These are phyloP conservation scores for Blastobotrys peoriensis DNA, from an alignment of 805 yeast species.

Conservation along the genomic window DNA sequence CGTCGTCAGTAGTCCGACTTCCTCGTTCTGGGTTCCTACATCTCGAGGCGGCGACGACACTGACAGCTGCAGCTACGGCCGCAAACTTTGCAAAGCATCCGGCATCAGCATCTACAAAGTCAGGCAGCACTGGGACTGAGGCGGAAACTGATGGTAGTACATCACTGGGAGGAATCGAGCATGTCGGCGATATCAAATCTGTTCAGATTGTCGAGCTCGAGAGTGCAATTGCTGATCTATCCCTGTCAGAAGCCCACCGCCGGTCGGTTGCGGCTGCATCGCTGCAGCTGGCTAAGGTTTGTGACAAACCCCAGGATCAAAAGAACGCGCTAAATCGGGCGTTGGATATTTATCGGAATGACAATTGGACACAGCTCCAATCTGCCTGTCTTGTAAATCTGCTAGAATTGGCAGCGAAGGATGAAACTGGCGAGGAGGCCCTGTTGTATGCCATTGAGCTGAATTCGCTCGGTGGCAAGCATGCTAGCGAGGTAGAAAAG, in stretches of 20 bases:
- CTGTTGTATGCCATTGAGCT: constrained; percentile 14
- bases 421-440: constrained; percentile 8
- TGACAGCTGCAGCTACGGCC: background rate
- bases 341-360: constrained; percentile 34
- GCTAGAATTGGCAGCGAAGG: constrained; percentile 29
- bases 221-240: constrained; percentile 18
- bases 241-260: constrained; percentile 30
- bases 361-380: constrained; percentile 37
- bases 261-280: constrained; percentile 40
- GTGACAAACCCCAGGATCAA: constrained; percentile 38
- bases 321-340: constrained; percentile 39
- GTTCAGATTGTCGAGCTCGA: constrained; percentile 6
- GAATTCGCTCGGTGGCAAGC: background rate
- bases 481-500: background rate
- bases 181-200: too few species aligned
- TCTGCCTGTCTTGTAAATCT: constrained; percentile 33
- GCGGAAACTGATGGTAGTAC: background rate
- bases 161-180: too few species aligned
- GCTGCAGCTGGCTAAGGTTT: constrained; percentile 44
- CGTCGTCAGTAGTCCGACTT: constrained; percentile 12
- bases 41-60: constrained; percentile 8
- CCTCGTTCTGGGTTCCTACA: constrained; percentile 22
- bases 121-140: background rate
- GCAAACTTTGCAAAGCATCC: background rate
- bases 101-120: background rate